A percentile compares a stretch with the other conserved stretches of the same genome.
Evolutionary conservation across 208 protist species (phyloP).

Genomic region (Acanthamoeba polyphaga): DNA sequence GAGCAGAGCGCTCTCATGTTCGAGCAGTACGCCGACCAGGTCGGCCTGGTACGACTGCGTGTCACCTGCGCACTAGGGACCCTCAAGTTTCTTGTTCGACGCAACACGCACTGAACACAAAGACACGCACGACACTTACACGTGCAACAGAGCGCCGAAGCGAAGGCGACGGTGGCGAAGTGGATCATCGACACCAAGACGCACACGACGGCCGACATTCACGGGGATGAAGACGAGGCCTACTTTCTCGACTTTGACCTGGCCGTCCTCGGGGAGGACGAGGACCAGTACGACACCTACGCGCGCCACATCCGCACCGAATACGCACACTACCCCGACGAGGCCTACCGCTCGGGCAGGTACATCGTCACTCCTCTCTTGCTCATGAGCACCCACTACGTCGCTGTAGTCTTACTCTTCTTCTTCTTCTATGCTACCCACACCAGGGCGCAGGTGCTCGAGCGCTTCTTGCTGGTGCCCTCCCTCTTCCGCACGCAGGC

Average conservation of each 20-base stretch:
- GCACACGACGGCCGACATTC: not conserved
- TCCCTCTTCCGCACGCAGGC: not conserved
- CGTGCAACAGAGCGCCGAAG: not conserved
- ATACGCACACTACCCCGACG: not conserved
- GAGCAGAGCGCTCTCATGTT: constrained; percentile 40
- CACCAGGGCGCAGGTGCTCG: not conserved
- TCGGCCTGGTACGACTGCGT: not conserved
- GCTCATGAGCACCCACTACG: not conserved
- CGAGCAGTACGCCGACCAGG: constrained; percentile 15
- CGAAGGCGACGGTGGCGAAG: not conserved
- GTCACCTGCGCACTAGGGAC: not conserved
- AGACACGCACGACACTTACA: too few relatives aligned
- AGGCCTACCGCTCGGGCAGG: not conserved
- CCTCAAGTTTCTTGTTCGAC: not conserved
- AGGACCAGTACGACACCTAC: constrained; percentile 12
- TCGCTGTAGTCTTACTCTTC: not conserved
- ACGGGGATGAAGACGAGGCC: not conserved
- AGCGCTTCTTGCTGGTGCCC: constrained; percentile 4
- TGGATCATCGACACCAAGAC: constrained; percentile 56
- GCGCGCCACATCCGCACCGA: not conserved
- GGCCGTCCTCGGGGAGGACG: not conserved
- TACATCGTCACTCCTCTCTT: not conserved
- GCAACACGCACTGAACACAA: too few relatives aligned
- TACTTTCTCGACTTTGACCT: constrained; percentile 58
- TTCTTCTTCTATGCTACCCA: not conserved